Evolutionary conservation across 1,284 basidiomycete species (phyloP).

Genomic region (Blastosporella zonata): DNA sequence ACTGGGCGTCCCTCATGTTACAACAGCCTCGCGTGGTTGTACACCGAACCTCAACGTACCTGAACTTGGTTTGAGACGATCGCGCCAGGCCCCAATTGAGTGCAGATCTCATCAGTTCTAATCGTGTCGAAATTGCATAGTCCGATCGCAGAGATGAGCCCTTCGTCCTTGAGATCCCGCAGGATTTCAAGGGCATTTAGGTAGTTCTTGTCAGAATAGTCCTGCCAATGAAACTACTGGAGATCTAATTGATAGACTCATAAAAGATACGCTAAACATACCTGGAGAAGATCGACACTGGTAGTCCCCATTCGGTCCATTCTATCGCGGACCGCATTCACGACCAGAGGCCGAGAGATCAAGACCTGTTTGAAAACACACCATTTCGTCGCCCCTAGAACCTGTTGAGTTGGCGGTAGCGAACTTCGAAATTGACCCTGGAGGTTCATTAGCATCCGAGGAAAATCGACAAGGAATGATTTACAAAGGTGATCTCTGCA

Average conservation of each 20-base stretch:
- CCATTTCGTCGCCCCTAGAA: conserved; percentile 79
- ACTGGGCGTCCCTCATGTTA: conserved; percentile 39
- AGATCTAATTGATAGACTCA: background rate
- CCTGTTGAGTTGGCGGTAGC: conserved; percentile 37
- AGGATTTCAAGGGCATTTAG: conserved; percentile 60
- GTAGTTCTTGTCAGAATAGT: conserved; percentile 71
- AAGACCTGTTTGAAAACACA: conserved; percentile 64
- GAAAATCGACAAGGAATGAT: conserved; percentile 22
- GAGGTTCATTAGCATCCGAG: conserved; percentile 12
- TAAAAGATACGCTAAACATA: conserved; percentile 22
- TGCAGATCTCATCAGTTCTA: conserved; percentile 76
- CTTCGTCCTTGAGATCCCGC: conserved; percentile 54
- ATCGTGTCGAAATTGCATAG: conserved; percentile 79
- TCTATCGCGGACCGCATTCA: conserved; percentile 67
- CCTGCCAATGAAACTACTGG: conserved; percentile 75
- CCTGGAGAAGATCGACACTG: conserved; percentile 71
- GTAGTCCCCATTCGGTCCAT: conserved; percentile 46
- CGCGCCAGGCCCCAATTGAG: conserved; percentile 57
- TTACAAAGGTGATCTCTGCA: conserved; percentile 74
- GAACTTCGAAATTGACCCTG: conserved; percentile 67
- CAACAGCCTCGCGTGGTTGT: background rate
- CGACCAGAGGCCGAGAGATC: conserved; percentile 55
- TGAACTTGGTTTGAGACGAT: conserved; percentile 83
- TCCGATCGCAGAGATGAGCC: conserved; percentile 64
- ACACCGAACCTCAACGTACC: conserved; percentile 36